Evolutionary conservation across 169 alveolate genomes (phyloP), one percentile per base, ranked within the genome.

Genomic region (Fabrea salina): DNA sequence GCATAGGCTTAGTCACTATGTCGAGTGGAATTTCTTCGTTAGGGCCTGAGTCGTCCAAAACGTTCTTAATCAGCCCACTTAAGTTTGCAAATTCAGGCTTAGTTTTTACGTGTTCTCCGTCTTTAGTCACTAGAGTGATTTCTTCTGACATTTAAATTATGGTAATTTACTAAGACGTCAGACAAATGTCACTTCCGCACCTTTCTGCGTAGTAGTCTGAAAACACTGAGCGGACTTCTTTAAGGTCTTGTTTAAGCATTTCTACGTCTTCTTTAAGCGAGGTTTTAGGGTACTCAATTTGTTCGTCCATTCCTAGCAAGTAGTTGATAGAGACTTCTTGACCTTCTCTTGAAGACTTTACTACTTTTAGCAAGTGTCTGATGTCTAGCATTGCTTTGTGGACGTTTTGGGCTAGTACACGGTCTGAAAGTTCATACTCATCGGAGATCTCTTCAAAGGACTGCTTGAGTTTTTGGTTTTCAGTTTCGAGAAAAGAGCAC

Each of bases 11-110:
- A 13, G 44, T 27, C 16, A 76, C 67, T 13, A 33, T 16, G 25
- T 33, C 79, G 30, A 76, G 27, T 8, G 80, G 54, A 25, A 76
- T 76, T 64, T 76, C 83, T 76, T 76, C 83, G 41, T 30, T 67
- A 32, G 19, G 19, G 16, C 39, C 80, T n/a, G 22, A 39, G 67
- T 66, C 83, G 58, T 74, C 41, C 16, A 54, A 6, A 3, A 74
- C 40, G 3, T 33, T 30, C 5, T 25, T 11, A 1, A 74, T 43
- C 13, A 74, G 40, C 2, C 50, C 57, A 27, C 64, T 37, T 11
- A 74, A 22, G 22, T 74, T 54, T 19, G 51, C 13, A 33, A 74
- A 32, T 22, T 27, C 16, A 16, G n/a, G 13, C 13, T 39, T 16
- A 22, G 40, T 43, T 51, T 51, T n/a, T 13, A 74, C 25, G 30